Conservation (phyloP, 2,329 filamentous ascomycete genomes). For the Fonsecaea erecta region DNA sequence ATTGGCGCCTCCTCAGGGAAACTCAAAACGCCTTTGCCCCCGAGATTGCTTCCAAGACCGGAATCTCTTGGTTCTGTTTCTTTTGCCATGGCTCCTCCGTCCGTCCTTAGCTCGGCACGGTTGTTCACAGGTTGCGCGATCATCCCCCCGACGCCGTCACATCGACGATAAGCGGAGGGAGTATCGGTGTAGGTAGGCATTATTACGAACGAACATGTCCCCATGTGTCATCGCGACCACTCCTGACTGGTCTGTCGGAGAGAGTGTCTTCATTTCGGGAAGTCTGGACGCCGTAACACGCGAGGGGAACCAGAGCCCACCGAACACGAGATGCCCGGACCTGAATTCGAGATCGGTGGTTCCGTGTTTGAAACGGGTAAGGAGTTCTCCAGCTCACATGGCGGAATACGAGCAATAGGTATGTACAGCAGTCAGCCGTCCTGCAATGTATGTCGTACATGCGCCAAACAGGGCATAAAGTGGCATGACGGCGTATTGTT, state of each 20-base stretch:
- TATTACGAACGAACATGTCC: neutral
- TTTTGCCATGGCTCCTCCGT: slow-evolving; percentile 9
- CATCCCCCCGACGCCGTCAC: too few relatives aligned
- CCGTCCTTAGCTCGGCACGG: neutral
- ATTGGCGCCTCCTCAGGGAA: neutral
- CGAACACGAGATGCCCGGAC: neutral
- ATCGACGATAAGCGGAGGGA: slow-evolving; percentile 10
- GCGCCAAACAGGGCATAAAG: neutral
- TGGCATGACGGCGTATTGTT: neutral
- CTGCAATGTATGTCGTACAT: too few relatives aligned
- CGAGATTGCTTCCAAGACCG: slow-evolving; percentile 11
- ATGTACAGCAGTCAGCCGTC: too few relatives aligned
- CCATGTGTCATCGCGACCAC: neutral
- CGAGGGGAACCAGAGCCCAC: neutral
- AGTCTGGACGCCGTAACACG: neutral
- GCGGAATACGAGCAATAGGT: too few relatives aligned
- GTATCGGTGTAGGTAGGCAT: neutral
- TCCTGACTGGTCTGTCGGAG: neutral
- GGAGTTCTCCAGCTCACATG: neutral
- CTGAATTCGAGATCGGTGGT: neutral
- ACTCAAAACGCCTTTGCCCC: slow-evolving; percentile 5
- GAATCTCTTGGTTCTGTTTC: slow-evolving; percentile 15
- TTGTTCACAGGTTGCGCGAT: too few relatives aligned
- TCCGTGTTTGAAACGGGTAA: neutral
- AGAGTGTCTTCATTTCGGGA: too few relatives aligned